Percentiles rank a stretch among this genome's conserved stretches.
These are phyloP conservation scores for Lablab purpureus DNA, from an alignment of 306 rosid species.

Conservation along the genomic window DNA sequence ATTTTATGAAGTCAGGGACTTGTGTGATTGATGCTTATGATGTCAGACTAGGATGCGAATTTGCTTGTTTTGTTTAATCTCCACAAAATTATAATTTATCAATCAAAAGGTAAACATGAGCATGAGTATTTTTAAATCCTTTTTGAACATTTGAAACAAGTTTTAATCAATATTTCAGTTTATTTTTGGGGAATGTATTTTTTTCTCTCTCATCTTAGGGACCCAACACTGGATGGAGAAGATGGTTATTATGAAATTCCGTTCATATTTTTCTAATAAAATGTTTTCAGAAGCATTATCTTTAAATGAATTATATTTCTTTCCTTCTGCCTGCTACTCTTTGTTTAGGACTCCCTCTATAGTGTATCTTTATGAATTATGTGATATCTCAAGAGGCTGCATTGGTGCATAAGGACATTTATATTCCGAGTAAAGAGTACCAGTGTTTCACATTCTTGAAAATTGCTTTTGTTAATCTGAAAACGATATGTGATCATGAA, in stretches of 20 bases:
- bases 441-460: conserved; percentile 22
- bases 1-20: background rate
- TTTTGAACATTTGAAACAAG: conserved; percentile 32
- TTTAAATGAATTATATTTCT: conserved; percentile 20
- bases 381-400: conserved; percentile 39
- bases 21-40: background rate
- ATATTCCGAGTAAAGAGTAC: background rate
- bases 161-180: conserved; percentile 16
- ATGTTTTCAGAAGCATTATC: conserved; percentile 14
- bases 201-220: conserved; percentile 15
- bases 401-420: background rate
- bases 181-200: conserved; percentile 6
- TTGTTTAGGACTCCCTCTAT: conserved; percentile 4
- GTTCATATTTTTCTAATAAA: background rate
- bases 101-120: conserved; percentile 12
- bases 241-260: conserved; percentile 20
- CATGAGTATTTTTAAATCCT: conserved; percentile 7
- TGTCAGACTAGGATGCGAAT: background rate
- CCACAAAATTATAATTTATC: background rate
- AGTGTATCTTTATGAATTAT: conserved; percentile 13
- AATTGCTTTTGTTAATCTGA: conserved; percentile 10
- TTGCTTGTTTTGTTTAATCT: conserved; percentile 3
- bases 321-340: conserved; percentile 20
- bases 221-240: conserved; percentile 1
- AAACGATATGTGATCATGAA: conserved; percentile 1